Percentiles rank a stretch among this genome's conserved stretches.
Conservation (phyloP, 2,329 filamentous ascomycete species). For the Dothideomycetes sp. region DNA sequence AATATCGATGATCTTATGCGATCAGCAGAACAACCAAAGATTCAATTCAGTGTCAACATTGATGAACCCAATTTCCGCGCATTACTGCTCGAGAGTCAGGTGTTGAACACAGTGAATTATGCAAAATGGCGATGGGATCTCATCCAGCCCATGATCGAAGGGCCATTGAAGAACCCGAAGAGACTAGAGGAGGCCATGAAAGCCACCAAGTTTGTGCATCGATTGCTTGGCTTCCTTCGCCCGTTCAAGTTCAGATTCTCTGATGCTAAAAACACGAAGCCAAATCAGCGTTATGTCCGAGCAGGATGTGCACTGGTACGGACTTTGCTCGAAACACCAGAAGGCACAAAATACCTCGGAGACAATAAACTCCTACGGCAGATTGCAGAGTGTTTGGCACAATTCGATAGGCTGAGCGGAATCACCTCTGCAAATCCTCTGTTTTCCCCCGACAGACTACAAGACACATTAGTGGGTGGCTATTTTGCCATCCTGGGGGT, state of each 20-base stretch:
- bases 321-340: constrained; percentile 71
- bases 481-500: constrained; percentile 91
- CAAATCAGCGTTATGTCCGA: constrained; percentile 86
- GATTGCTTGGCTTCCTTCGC: constrained; percentile 86
- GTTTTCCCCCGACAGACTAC: constrained; percentile 75
- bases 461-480: constrained; percentile 78
- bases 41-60: constrained; percentile 47
- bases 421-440: constrained; percentile 72
- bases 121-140: constrained; percentile 97
- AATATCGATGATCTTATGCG: constrained; percentile 12
- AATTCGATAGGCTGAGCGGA: constrained; percentile 74
- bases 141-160: constrained; percentile 82
- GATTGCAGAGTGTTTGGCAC: constrained; percentile 88
- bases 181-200: constrained; percentile 88
- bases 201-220: constrained; percentile 91
- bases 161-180: constrained; percentile 81
- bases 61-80: constrained; percentile 54
- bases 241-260: constrained; percentile 96
- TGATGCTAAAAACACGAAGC: constrained; percentile 78
- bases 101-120: constrained; percentile 81
- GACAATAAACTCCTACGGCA: constrained; percentile 92
- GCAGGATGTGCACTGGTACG: constrained; percentile 83
- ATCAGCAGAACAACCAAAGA: constrained; percentile 35
- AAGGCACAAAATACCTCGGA: constrained; percentile 73
- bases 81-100: constrained; percentile 65